Base-by-base conservation (phyloP, 805 yeast species). In the Priceomyces fermenticarens region DNA sequence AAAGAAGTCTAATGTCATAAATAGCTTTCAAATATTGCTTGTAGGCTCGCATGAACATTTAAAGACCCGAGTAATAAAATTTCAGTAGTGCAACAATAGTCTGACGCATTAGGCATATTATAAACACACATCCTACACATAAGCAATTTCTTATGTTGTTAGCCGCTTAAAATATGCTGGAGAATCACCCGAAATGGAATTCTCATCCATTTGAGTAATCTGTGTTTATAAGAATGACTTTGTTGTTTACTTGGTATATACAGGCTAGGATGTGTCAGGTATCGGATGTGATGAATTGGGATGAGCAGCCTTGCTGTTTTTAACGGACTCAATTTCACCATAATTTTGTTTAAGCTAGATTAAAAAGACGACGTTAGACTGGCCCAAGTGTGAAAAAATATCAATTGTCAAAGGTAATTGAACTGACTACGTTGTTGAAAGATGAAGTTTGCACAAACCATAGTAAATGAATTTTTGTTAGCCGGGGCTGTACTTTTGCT, bases 401-500 rank as follows among this genome's bases (percentile, higher is more conserved):
- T 29, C 13, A 8, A 29, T 12, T 29, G 4, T 29, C 15, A 25
- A 40, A 8, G 25, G 25, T 20, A 20, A 20, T 20, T 20, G 25
- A 20, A 20, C 25, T 20, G 25, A 20, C 25, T 20, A 20, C 4
- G 25, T 20, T 20, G 8, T 20, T 20, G 8, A 12, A 38, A 15
- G 30, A 67, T 68, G 73, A 68, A 53, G 51, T 45, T 58, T 23
- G 41, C 56, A 40, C 54, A 51, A 45, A 64, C 71, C n/a, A 27
- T 59, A 30, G 35, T 67, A 32, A 70, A 69, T 55, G 56, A 67
- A 38, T 38, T 70, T 48, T 61, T 70, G 40, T 62, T 70, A 46
- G 67, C 72, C 14, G 75, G 75, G 15, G 50, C 74, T 12, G 47
- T 60, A 36, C 60, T 70, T 35, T 56, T 70, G 43, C 63, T 62